These are phyloP conservation scores for Phytophthora aleatoria DNA, from an alignment of 352 stramenopile genomes.

Conservation along the genomic window DNA sequence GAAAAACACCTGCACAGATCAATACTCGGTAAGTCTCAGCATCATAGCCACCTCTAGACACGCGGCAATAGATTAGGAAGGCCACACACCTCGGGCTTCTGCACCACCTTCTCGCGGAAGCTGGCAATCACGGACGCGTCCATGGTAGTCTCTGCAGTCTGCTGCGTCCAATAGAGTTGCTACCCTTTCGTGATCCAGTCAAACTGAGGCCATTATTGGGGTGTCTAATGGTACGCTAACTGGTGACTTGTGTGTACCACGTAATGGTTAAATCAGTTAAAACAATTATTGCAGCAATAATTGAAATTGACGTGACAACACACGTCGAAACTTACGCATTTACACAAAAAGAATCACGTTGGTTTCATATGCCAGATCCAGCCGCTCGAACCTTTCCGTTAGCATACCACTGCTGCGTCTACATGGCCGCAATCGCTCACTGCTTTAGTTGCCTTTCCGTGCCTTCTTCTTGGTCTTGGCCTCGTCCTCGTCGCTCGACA, in stretches of 20 bases:
- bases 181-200: constrained; percentile 46
- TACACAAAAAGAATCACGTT: constrained; percentile 31
- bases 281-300: constrained; percentile 13
- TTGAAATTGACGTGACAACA: background rate
- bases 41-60: background rate
- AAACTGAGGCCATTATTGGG: constrained; percentile 14
- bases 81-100: constrained; percentile 64
- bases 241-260: constrained; percentile 1
- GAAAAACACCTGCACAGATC: constrained; percentile 69
- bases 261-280: background rate
- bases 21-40: constrained; percentile 1
- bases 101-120: constrained; percentile 73
- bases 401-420: constrained; percentile 2
- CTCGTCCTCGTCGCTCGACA: constrained; percentile 85
- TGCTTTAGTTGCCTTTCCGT: constrained; percentile 32
- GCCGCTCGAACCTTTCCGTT: constrained; percentile 9
- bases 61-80: background rate
- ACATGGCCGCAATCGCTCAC: background rate
- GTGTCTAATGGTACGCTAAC: background rate
- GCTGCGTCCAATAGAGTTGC: constrained; percentile 37
- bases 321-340: background rate
- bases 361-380: constrained; percentile 30
- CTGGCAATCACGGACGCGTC: constrained; percentile 58
- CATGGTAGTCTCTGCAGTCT: constrained; percentile 39
- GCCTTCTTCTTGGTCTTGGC: constrained; percentile 47